These are phyloP conservation scores for Cadophora luteo-olivacea DNA, from an alignment of 2,329 filamentous ascomycete species.

Conservation along the genomic window DNA sequence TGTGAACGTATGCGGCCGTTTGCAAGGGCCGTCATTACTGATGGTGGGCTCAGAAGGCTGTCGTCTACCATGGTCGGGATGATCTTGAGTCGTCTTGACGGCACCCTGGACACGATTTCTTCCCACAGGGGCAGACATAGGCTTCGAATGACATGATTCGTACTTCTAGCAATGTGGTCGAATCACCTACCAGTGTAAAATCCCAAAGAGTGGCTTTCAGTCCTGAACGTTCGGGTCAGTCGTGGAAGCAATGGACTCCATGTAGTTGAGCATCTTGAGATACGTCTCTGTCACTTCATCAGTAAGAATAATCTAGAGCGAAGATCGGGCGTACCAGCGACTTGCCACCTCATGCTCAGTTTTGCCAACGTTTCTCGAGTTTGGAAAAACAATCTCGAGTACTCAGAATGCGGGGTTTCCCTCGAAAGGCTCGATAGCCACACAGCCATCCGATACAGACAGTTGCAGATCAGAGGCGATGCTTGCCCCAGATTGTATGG, in stretches of 20 bases:
- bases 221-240: not conserved
- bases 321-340: not conserved
- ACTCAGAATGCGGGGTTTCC: not conserved
- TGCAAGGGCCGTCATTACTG: not conserved
- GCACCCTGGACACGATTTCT: too few species aligned
- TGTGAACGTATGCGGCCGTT: not conserved
- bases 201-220: not conserved
- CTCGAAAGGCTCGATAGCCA: not conserved
- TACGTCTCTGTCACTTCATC: not conserved
- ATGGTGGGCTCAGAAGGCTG: not conserved
- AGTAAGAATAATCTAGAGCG: not conserved
- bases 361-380: not conserved
- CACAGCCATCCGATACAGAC: not conserved
- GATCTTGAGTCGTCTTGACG: too few species aligned
- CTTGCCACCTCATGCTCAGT: not conserved
- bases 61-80: too few species aligned
- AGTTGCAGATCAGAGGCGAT: not conserved
- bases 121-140: too few species aligned
- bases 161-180: too few species aligned
- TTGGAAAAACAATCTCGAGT: not conserved
- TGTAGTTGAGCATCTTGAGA: not conserved
- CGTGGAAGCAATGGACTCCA: not conserved
- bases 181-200: too few species aligned
- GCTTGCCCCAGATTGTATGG: not conserved
- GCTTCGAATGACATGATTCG: too few species aligned